Percentiles rank a stretch among this genome's conserved stretches.
Conservation (phyloP, 345 rosid species). For the Gossypium anomalum region DNA sequence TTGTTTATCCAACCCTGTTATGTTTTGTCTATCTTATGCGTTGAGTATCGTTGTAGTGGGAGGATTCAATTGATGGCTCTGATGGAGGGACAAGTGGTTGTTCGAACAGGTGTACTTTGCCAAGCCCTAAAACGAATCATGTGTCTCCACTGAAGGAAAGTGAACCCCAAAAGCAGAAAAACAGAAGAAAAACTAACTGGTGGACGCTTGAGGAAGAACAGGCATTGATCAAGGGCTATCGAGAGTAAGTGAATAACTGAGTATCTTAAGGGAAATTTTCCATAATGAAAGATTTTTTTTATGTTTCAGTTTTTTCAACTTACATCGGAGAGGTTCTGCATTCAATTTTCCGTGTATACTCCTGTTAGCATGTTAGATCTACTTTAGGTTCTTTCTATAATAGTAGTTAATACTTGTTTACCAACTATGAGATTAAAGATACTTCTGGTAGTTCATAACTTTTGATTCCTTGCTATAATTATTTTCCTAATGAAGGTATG, state of each 20-base stretch:
- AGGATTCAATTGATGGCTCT: conserved; percentile 36
- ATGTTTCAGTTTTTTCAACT: not conserved
- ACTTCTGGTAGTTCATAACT: not conserved
- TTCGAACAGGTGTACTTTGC: conserved; percentile 12
- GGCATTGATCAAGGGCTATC: conserved; percentile 40
- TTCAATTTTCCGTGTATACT: no score
- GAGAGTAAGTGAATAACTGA: conserved; percentile 23
- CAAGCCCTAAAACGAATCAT: conserved; percentile 21
- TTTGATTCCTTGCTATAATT: not conserved
- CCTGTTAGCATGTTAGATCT: not conserved
- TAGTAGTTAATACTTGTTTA: not conserved
- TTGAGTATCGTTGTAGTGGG: conserved; percentile 36
- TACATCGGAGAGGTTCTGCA: no score
- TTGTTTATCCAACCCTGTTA: not conserved
- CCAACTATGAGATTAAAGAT: not conserved
- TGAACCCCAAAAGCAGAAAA: conserved; percentile 12
- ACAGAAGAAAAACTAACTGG: conserved; percentile 27
- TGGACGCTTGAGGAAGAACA: conserved; percentile 61
- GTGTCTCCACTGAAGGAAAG: conserved; percentile 31
- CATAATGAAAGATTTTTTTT: not conserved
- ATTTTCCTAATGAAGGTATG: conserved; percentile 29
- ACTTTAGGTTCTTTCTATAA: not conserved
- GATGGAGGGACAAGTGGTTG: not conserved
- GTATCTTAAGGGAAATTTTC: not conserved
- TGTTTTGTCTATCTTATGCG: not conserved